Conservation (phyloP, 202 grass and related monocot genomes). For the Cymbopogon flexuosus region DNA sequence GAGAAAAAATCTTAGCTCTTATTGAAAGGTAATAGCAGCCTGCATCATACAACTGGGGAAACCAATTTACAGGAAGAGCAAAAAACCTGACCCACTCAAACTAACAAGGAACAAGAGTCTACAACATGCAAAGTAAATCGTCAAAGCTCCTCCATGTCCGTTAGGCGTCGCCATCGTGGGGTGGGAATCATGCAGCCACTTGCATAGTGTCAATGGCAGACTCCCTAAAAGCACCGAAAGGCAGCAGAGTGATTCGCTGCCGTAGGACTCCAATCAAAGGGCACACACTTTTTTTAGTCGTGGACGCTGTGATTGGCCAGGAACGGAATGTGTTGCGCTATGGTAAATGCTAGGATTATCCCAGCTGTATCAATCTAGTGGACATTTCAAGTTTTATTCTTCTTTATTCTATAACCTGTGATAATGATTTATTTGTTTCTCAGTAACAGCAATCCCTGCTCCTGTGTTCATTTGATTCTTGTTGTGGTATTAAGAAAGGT, state of each 20-base stretch:
- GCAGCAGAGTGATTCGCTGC: too few species aligned
- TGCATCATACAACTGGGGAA: background rate
- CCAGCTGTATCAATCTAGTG: background rate
- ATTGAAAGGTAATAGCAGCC: background rate
- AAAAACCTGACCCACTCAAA: background rate
- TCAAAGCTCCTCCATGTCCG: background rate
- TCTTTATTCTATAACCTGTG: slow-evolving; percentile 11
- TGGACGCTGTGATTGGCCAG: too few species aligned
- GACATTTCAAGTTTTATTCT: slow-evolving; percentile 2
- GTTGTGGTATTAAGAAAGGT: background rate
- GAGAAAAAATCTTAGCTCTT: background rate
- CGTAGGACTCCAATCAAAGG: too few species aligned
- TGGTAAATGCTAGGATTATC: background rate
- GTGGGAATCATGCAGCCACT: background rate
- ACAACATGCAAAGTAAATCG: background rate
- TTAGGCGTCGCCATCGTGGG: background rate
- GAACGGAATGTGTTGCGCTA: background rate
- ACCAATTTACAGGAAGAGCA: background rate
- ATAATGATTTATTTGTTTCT: background rate
- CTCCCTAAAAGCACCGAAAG: too few species aligned
- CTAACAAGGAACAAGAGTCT: background rate
- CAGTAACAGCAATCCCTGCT: background rate
- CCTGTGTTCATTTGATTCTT: slow-evolving; percentile 7
- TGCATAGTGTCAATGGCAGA: too few species aligned
- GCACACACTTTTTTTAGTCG: too few species aligned